A percentile compares a stretch with the other conserved stretches of the same genome.
These are phyloP conservation scores for Microbotryum intermedium DNA, from an alignment of 1,284 basidiomycete species.

Conservation along the genomic window DNA sequence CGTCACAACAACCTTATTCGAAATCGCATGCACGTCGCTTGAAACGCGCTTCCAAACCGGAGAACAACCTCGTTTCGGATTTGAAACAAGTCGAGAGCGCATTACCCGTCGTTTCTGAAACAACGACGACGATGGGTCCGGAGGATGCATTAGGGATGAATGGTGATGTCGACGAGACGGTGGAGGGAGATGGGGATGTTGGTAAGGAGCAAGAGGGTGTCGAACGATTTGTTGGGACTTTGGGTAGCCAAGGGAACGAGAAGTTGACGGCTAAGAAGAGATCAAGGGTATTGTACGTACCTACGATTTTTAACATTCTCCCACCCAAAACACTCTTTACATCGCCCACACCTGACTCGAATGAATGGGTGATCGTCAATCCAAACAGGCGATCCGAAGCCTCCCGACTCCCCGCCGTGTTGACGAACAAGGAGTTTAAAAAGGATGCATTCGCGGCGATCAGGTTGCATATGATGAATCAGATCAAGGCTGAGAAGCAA, in stretches of 20 bases:
- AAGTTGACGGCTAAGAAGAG: constrained; percentile 55
- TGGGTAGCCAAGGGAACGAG: constrained; percentile 47
- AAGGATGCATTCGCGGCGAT: constrained; percentile 68
- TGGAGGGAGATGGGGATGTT: constrained; percentile 30
- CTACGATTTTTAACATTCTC: not conserved
- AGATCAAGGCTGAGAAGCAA: constrained; percentile 45
- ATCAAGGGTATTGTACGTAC: constrained; percentile 58
- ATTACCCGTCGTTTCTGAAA: constrained; percentile 38
- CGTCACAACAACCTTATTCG: constrained; percentile 54
- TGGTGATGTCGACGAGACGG: constrained; percentile 43
- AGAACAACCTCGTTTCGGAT: constrained; percentile 49
- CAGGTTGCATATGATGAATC: constrained; percentile 68
- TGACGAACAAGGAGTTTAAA: constrained; percentile 57
- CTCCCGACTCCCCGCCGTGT: constrained; percentile 59
- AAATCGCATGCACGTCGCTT: constrained; percentile 62
- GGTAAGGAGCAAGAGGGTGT: not conserved
- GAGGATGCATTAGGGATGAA: constrained; percentile 43
- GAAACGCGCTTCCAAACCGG: constrained; percentile 61
- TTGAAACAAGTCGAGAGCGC: constrained; percentile 53
- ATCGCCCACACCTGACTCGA: not conserved
- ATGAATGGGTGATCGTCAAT: not conserved
- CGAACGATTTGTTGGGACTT: constrained; percentile 29
- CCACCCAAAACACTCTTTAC: not conserved
- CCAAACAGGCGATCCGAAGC: constrained; percentile 57
- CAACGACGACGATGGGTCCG: constrained; percentile 32